Evolutionary conservation across 2,329 filamentous ascomycete species (phyloP).

Genomic region (Aureobasidium sp.): DNA sequence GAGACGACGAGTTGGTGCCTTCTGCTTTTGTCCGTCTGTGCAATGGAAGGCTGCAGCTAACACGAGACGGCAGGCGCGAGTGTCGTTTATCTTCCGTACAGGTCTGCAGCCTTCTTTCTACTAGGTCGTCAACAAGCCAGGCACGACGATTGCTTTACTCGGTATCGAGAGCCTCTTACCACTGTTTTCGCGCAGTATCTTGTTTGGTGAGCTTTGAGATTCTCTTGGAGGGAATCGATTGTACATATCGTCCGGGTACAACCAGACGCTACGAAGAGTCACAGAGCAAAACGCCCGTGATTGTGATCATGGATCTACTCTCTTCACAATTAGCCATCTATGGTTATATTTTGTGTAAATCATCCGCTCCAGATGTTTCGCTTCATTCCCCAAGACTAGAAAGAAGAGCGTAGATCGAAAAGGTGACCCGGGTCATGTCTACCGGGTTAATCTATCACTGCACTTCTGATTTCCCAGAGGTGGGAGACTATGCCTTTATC

Average conservation of each 20-base stretch:
- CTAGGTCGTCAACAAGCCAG: too few species aligned
- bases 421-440: too few species aligned
- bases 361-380: not conserved
- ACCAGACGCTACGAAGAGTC: not conserved
- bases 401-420: not conserved
- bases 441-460: slow-evolving; percentile 52
- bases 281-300: not conserved
- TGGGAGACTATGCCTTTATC: not conserved
- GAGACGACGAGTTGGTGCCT: not conserved
- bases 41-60: not conserved
- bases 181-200: not conserved
- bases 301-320: not conserved
- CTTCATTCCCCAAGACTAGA: not conserved
- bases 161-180: not conserved
- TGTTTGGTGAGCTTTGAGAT: not conserved
- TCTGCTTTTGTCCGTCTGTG: not conserved
- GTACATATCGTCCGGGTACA: not conserved
- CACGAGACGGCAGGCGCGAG: not conserved
- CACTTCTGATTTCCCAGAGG: slow-evolving; percentile 45
- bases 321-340: not conserved
- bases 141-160: too few species aligned
- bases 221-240: not conserved
- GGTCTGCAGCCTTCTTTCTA: not conserved
- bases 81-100: not conserved
- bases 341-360: not conserved